These are phyloP conservation scores for Claviceps pazoutovae DNA, from an alignment of 2,329 filamentous ascomycete species.

Conservation along the genomic window DNA sequence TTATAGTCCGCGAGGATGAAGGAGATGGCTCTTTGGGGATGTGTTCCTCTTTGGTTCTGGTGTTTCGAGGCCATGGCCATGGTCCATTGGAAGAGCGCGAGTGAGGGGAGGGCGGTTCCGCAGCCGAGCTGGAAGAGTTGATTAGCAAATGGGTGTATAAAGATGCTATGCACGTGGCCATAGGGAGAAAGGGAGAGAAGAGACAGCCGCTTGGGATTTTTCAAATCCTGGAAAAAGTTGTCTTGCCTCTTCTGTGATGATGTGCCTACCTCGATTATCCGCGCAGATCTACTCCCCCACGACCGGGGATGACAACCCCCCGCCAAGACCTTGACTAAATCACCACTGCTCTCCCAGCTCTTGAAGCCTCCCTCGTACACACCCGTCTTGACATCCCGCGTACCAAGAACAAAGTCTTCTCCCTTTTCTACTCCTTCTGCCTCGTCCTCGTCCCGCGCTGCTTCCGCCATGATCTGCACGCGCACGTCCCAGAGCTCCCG, in stretches of 20 bases:
- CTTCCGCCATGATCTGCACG: conserved; percentile 67
- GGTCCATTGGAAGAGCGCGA: conserved; percentile 55
- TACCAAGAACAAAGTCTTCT: conserved; percentile 31
- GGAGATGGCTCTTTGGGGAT: conserved; percentile 30
- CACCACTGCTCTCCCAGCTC: conserved; percentile 77
- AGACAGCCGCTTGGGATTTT: too few species aligned
- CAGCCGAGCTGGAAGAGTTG: conserved; percentile 46
- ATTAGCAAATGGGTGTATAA: conserved; percentile 7
- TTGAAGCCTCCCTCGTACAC: conserved; percentile 83
- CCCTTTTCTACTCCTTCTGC: too few species aligned
- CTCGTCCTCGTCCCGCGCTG: conserved; percentile 27
- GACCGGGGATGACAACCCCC: conserved; percentile 23
- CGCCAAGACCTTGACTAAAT: conserved; percentile 57
- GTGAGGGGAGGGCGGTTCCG: conserved; percentile 59
- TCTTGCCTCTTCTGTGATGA: not conserved
- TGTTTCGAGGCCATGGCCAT: conserved; percentile 22
- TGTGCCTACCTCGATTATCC: conserved; percentile 39
- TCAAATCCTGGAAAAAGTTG: too few species aligned
- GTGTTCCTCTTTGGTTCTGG: not conserved
- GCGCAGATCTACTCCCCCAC: conserved; percentile 21
- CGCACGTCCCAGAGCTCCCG: conserved; percentile 72
- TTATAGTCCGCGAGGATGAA: conserved; percentile 71
- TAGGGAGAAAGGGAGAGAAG: not conserved
- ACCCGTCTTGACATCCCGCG: conserved; percentile 64
- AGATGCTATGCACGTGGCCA: too few species aligned